Evolutionary conservation across 2,329 filamentous ascomycete genomes (phyloP), one percentile per base, ranked within the genome.

Genomic region (Sphaerulina vaccinii): DNA sequence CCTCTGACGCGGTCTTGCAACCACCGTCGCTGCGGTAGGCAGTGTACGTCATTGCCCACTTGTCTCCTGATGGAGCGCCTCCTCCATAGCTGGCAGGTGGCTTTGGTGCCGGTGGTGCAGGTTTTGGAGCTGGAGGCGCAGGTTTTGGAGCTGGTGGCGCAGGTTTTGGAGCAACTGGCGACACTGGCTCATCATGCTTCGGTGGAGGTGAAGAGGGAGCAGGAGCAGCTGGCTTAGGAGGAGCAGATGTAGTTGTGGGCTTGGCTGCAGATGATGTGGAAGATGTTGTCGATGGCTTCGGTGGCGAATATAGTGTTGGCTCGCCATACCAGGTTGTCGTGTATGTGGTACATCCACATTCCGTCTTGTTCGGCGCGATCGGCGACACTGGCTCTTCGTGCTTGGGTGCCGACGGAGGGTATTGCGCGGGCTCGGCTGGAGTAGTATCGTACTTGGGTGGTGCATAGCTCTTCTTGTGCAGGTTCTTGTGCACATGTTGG

Each of bases 341-440:
- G 76, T 86, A 82, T 69, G 87, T 90, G 60, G 80, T 86, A 81
- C 87, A 92, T 57, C 79, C 79, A 69, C 86, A 90, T 4, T 54
- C 47, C 2, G 58, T 58, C 41, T 47, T 52, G 33, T 57, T 53
- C 24, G 40, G 16, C 37, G 41, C 50, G 9, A 52, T 49, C 24
- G 46, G 35, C 19, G 32, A 19, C 22, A n/a, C 32, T 4, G 43
- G 45, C 22, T 35, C 15, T 3, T 35, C 43, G n/a, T 46, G 29
- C 23, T 35, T 46, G 18, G 42, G 49, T 29, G 41, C 11, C 6
- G 39, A 22, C 8, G 47, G 40, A 29, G 33, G 29, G 33, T 50
- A 50, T 24, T 50, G 22, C 9, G 45, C 50, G 35, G 32, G 23
- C 22, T 23, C 19, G 13, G 1, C 18, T 21, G 37, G 37, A 22